phyloP scores from a whole-genome alignment of 2,329 filamentous ascomycete genomes.

The Calonectria henricotiae region DNA sequence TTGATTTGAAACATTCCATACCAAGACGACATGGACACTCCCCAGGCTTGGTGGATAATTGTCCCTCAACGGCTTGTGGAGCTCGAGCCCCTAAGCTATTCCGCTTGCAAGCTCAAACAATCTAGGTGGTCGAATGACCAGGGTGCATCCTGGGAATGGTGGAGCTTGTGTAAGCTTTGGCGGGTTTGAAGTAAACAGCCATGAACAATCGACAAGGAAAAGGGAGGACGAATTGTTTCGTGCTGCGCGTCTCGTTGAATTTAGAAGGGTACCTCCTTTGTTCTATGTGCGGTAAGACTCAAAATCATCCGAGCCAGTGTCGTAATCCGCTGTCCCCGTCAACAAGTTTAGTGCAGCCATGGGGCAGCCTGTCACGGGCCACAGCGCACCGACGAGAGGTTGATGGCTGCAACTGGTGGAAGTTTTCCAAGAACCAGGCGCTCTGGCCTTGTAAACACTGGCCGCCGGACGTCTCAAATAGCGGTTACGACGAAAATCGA shows the following conservation, averaged over 20 bases:
- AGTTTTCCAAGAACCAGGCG: neutral
- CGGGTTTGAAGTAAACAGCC: constrained; percentile 21
- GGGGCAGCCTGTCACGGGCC: neutral
- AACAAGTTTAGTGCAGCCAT: constrained; percentile 20
- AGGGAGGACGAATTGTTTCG: constrained; percentile 21
- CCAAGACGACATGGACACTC: neutral
- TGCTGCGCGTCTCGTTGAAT: constrained; percentile 8
- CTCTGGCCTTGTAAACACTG: neutral
- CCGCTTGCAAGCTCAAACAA: constrained; percentile 23
- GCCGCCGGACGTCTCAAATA: neutral
- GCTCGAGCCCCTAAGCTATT: constrained; percentile 24
- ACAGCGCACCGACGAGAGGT: neutral
- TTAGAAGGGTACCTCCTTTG: constrained; percentile 16
- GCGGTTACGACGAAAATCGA: neutral
- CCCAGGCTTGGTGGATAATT: neutral
- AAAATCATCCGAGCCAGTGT: constrained; percentile 7
- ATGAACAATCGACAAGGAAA: neutral
- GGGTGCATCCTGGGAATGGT: neutral
- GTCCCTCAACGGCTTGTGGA: neutral
- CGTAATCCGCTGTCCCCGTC: constrained; percentile 4
- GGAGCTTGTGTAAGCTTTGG: constrained; percentile 11
- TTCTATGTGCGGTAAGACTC: neutral
- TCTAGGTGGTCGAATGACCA: neutral
- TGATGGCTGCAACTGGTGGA: constrained; percentile 17
- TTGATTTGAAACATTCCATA: constrained; percentile 17